Base-by-base conservation (phyloP, 768 basidiomycete species). In the Auricularia cornea region DNA sequence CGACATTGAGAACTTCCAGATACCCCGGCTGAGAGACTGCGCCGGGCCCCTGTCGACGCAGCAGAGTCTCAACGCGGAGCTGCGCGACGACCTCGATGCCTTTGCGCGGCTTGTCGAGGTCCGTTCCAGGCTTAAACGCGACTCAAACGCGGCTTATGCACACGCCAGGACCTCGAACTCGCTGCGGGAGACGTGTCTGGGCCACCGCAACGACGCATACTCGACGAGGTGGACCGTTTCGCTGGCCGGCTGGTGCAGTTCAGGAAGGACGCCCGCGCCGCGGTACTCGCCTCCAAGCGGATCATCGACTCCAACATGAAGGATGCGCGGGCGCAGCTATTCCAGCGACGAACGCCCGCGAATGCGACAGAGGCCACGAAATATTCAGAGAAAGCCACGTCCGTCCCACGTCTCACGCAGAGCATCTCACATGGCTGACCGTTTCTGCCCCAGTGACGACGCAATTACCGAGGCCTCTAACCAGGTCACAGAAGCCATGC, bases 401-500 rank as follows among this genome's bases (percentile, higher is more conserved):
- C 65, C 62, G 86, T 83, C 6, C 35, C 35, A 38, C 35, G 16
- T 14, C 8, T 14, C 35, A 38, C 26, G 30, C 29, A 40, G 3
- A 33, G n/a, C 59, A 60, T 38, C 54, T 62, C 29, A 33, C 23
- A 28, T 41, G 30, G 44, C 60, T 60, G 30, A 32, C 8, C 41
- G 3, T 16, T 38, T 32, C 23, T 44, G 41, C 63, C 33, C 41
- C 56, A 89, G 88, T 8, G 93, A 94, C 66, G 94, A 97, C 67
- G 81, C 82, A 0, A 81, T 99, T 14, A 94, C 94, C 88, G 86
- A 86, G 66, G 87, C 92, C n/a, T 92, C 87, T 62, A 83, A 89
- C 65, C 84, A 94, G 65, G 92, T 99, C 11, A 98, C 95, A 1
- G 88, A 90, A 26, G 85, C 92, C 3, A 78, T 98, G 10, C 85